A percentile compares a stretch with the other conserved stretches of the same genome.
Conservation (phyloP, 257 asterid genomes). For the Scutellaria minor region DNA sequence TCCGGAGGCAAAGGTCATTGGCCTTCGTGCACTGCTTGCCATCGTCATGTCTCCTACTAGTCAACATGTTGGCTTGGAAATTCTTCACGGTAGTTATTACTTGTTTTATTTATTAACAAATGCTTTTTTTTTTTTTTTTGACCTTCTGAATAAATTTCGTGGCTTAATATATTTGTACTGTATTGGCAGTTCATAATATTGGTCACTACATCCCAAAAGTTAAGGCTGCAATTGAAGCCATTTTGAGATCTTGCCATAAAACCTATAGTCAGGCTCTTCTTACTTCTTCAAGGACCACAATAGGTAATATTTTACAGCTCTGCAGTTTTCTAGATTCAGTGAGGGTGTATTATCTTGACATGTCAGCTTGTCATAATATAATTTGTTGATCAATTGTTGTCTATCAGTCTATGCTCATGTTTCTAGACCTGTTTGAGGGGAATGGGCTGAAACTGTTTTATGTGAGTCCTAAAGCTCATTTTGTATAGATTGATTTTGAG, state of each 20-base stretch:
- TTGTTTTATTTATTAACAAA: slow-evolving; percentile 32
- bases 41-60: slow-evolving; percentile 97
- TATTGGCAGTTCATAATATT: slow-evolving; percentile 81
- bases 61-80: slow-evolving; percentile 93
- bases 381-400: slow-evolving; percentile 23
- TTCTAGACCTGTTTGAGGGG: slow-evolving; percentile 10
- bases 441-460: slow-evolving; percentile 21
- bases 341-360: slow-evolving; percentile 16
- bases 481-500: not conserved
- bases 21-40: slow-evolving; percentile 98
- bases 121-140: slow-evolving; percentile 24
- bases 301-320: slow-evolving; percentile 57
- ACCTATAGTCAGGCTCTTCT: slow-evolving; percentile 92
- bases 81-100: slow-evolving; percentile 78
- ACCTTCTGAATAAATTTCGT: slow-evolving; percentile 28
- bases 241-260: slow-evolving; percentile 88
- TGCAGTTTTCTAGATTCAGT: slow-evolving; percentile 24
- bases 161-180: slow-evolving; percentile 37
- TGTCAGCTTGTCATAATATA: slow-evolving; percentile 22
- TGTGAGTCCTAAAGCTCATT: slow-evolving; percentile 18
- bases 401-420: slow-evolving; percentile 9
- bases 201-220: slow-evolving; percentile 99
- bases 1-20: slow-evolving; percentile 98
- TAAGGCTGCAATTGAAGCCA: slow-evolving; percentile 92
- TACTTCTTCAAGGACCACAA: slow-evolving; percentile 94